These are phyloP conservation scores for Serendipita vermifera DNA, from an alignment of 768 basidiomycete species.

Conservation along the genomic window DNA sequence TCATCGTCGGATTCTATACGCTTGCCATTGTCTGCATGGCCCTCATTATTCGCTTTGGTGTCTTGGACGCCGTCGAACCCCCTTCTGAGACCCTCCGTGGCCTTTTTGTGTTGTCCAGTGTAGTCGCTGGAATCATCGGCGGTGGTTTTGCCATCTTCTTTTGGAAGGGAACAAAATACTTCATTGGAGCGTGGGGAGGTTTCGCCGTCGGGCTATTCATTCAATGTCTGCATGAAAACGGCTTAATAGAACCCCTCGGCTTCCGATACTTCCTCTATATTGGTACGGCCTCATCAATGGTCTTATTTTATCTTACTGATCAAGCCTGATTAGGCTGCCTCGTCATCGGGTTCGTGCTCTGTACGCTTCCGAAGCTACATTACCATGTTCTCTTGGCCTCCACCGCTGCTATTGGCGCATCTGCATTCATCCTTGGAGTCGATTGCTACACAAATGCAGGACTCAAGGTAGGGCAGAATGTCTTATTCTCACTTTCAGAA, in stretches of 20 bases:
- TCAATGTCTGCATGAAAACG: conserved; percentile 71
- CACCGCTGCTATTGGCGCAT: conserved; percentile 82
- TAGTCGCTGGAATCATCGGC: conserved; percentile 69
- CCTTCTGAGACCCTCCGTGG: conserved; percentile 70
- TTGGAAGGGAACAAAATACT: conserved; percentile 79
- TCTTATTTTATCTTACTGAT: conserved; percentile 12
- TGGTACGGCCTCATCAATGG: conserved; percentile 32
- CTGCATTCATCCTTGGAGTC: conserved; percentile 81
- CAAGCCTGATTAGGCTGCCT: conserved; percentile 39
- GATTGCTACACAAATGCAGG: conserved; percentile 89
- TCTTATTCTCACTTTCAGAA: background rate
- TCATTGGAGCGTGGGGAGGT: conserved; percentile 56
- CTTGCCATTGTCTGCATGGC: conserved; percentile 75
- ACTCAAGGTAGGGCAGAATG: conserved; percentile 66
- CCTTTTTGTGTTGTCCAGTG: conserved; percentile 73
- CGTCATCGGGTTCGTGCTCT: conserved; percentile 67
- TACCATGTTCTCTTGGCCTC: conserved; percentile 76
- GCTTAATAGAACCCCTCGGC: conserved; percentile 62
- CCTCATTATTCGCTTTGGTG: conserved; percentile 79
- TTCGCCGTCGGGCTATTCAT: conserved; percentile 80
- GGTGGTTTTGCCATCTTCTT: conserved; percentile 85
- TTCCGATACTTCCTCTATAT: conserved; percentile 85
- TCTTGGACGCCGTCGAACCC: conserved; percentile 69
- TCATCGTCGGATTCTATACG: conserved; percentile 84
- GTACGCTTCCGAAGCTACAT: conserved; percentile 76